Percentiles rank a stretch among this genome's conserved stretches.
Evolutionary conservation across 2,329 filamentous ascomycete genomes (phyloP).

Genomic region (Fusarium nanum): DNA sequence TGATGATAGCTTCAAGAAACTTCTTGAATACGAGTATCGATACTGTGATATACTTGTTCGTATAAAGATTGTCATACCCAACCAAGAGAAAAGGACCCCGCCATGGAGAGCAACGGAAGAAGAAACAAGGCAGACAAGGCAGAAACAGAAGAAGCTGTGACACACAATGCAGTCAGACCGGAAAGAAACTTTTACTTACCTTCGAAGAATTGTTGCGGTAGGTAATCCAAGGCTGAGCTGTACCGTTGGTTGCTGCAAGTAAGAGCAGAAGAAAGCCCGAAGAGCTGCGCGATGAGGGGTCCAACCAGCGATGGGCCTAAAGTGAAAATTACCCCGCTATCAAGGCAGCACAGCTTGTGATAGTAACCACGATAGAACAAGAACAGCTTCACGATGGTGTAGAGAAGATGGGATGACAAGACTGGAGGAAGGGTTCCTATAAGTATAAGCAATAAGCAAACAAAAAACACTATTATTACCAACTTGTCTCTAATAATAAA

Average conservation of each 20-base stretch:
- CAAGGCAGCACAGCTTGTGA: constrained; percentile 23
- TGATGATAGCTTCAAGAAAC: background rate
- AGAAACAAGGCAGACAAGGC: constrained; percentile 31
- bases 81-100: constrained; percentile 30
- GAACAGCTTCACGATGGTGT: background rate
- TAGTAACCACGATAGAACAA: background rate
- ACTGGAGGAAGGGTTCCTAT: background rate
- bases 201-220: constrained; percentile 39
- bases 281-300: constrained; percentile 37
- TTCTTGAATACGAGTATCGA: background rate
- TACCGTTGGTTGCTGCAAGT: constrained; percentile 36
- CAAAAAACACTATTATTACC: constrained; percentile 3
- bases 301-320: constrained; percentile 42
- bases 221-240: constrained; percentile 26
- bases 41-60: constrained; percentile 26
- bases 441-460: constrained; percentile 1
- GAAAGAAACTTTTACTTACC: constrained; percentile 42
- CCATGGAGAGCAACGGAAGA: constrained; percentile 14
- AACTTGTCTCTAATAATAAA: background rate
- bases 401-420: background rate
- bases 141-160: constrained; percentile 25
- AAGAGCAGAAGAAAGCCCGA: constrained; percentile 31
- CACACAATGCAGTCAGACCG: constrained; percentile 37
- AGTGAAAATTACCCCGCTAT: constrained; percentile 46
- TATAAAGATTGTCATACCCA: constrained; percentile 28